A percentile compares a stretch with the other conserved stretches of the same genome.
phyloP scores from a whole-genome alignment of 306 rosid species.

The Medicago arabica region DNA sequence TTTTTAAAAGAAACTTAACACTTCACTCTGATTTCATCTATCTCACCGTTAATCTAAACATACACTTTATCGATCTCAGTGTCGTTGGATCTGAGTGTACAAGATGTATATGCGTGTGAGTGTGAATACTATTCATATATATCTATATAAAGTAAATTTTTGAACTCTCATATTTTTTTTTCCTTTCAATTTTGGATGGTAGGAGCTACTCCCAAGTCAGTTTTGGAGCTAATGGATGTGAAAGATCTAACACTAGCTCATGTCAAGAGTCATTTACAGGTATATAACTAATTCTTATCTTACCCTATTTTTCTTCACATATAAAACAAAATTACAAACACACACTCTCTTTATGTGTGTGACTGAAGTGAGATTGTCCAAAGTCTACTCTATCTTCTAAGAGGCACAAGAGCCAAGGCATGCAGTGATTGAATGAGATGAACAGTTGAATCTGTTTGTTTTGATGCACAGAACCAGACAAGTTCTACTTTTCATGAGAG shows the following conservation, averaged over 20 bases:
- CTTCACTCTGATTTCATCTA: not conserved
- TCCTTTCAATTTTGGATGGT: conserved; percentile 8
- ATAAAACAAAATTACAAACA: conserved; percentile 34
- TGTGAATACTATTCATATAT: not conserved
- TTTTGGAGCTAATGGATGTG: conserved; percentile 93
- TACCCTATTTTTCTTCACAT: not conserved
- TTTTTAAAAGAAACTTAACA: no score
- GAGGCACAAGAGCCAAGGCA: conserved; percentile 63
- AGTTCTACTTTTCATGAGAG: conserved; percentile 69
- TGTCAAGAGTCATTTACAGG: conserved; percentile 99
- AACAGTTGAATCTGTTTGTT: conserved; percentile 57
- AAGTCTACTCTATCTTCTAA: conserved; percentile 35
- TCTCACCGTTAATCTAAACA: not conserved
- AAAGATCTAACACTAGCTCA: conserved; percentile 97
- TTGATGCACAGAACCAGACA: conserved; percentile 73
- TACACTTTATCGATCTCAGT: not conserved
- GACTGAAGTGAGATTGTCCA: conserved; percentile 48
- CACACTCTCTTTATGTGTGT: conserved; percentile 36
- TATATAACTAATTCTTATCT: conserved; percentile 36
- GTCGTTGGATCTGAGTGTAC: not conserved
- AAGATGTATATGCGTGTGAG: not conserved
- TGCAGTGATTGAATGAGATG: conserved; percentile 58
- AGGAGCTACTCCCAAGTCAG: conserved; percentile 98
- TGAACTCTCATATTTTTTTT: not conserved
- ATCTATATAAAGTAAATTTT: not conserved